Evolutionary conservation across 2,329 filamentous ascomycete genomes (phyloP).

Genomic region (Zymoseptoria pseudotritici): DNA sequence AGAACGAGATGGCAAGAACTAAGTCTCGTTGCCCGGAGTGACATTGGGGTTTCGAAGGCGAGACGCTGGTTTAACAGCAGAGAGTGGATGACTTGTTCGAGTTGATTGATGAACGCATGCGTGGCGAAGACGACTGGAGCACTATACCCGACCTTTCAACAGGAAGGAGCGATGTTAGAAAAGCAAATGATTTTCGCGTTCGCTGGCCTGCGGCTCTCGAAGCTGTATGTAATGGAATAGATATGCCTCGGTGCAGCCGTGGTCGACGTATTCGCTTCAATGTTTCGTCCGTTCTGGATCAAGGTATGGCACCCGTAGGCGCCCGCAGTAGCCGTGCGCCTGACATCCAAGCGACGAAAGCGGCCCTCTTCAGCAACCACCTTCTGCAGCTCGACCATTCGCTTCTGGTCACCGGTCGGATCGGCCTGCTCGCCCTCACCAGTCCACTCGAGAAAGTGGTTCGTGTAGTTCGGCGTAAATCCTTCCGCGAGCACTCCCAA

Average conservation of each 20-base stretch:
- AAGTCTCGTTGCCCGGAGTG: too few species aligned
- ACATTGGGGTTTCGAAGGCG: not conserved
- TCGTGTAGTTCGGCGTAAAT: conserved; percentile 69
- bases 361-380: conserved; percentile 58
- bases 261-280: not conserved
- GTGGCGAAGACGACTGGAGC: not conserved
- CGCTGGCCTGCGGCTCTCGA: too few species aligned
- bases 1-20: conserved; percentile 10
- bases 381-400: conserved; percentile 62
- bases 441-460: conserved; percentile 57
- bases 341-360: conserved; percentile 46
- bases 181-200: not conserved
- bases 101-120: not conserved
- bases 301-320: conserved; percentile 5
- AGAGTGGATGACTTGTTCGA: not conserved
- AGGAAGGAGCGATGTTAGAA: conserved; percentile 3
- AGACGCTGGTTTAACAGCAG: conserved; percentile 9
- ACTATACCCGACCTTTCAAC: conserved; percentile 13
- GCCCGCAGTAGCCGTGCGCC: conserved; percentile 12
- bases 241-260: too few species aligned
- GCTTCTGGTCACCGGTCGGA: conserved; percentile 66
- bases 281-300: not conserved
- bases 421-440: conserved; percentile 59
- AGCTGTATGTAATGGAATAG: not conserved
- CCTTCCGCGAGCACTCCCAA: conserved; percentile 56